Base-by-base conservation (phyloP, 2,329 filamentous ascomycete species). In the Nothomitra cinnamomea region DNA sequence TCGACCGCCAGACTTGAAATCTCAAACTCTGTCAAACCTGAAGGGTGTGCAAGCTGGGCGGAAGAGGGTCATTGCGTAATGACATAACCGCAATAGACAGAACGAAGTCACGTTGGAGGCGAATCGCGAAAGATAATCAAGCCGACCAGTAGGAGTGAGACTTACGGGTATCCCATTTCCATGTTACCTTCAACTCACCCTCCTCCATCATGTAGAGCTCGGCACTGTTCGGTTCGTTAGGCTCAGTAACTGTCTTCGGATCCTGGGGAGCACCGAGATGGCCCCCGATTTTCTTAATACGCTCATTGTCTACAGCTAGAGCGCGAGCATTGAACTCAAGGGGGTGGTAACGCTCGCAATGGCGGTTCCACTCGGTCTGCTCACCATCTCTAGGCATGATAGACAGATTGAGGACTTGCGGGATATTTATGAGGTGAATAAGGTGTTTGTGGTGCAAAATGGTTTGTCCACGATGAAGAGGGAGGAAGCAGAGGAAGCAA, bases 181-280 rank as follows among this genome's bases (percentile, higher is more conserved):
- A 83, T 56, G 88, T 84, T 55, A 95, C 87, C 71, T 95, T 96
- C 74, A 90, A 92, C 76, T 98, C 87, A 57, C 83, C 88, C 50
- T 88, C 84, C 41, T 70, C 78, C 56, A 96, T 83, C 58, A 95
- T 72, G 72, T 95, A 96, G 50, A 94, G 79, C 74, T 96, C 92
- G 72, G 94, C 94, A 65, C 92, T 96, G 58, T 63, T 55, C 25
- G 59, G 58, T 2, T 56, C 41, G 58, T 70, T 65, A 66, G 59
- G 47, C 41, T 56, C 55, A 48, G 54, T 52, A 42, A 28, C 48
- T 15, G 50, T 52, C 28, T 52, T 38, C 15, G 3, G 12, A 8
- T 52, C 40, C n/a, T 24, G 22, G 17, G n/a, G 8, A 7, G 19
- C 13, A 2, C 45, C 45, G 32, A 49, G 25, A 17, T 35, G 5